phyloP scores from a whole-genome alignment of 2,329 filamentous ascomycete species.

The Thelonectria olida region DNA sequence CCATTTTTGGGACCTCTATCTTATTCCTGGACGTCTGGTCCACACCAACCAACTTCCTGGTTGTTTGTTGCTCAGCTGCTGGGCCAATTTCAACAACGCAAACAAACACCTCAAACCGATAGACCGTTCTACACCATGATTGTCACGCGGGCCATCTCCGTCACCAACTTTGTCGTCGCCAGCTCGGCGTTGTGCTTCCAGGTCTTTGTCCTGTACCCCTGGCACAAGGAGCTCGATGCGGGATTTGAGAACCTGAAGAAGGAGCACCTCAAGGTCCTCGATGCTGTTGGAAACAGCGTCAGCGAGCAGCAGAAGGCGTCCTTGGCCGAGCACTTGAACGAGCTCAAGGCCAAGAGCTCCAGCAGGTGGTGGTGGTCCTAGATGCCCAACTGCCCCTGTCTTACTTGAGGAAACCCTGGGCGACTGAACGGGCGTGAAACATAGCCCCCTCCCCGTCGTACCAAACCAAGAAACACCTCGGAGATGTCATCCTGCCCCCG shows the following conservation, averaged over 20 bases:
- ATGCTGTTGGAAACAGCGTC: slow-evolving; percentile 41
- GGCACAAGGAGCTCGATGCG: slow-evolving; percentile 72
- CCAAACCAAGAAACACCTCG: background rate
- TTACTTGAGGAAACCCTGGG: background rate
- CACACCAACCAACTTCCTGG: background rate
- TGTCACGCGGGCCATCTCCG: slow-evolving; percentile 39
- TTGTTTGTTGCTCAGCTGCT: background rate
- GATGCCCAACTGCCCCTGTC: background rate
- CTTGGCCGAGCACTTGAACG: slow-evolving; percentile 16
- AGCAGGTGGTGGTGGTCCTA: slow-evolving; percentile 30
- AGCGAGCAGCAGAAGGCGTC: slow-evolving; percentile 15
- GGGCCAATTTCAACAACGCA: background rate
- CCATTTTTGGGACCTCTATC: background rate
- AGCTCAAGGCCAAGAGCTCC: slow-evolving; percentile 22
- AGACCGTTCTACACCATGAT: slow-evolving; percentile 26
- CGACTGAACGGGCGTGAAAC: background rate
- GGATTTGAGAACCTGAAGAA: slow-evolving; percentile 56
- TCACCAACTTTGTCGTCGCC: slow-evolving; percentile 68
- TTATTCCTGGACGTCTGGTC: background rate
- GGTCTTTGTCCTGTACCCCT: slow-evolving; percentile 75
- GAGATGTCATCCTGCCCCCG: no score
- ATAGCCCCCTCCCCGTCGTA: no score
- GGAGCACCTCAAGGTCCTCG: slow-evolving; percentile 37
- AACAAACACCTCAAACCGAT: background rate
- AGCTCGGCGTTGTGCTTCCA: slow-evolving; percentile 73